These are phyloP conservation scores for Grifola frondosa DNA, from an alignment of 1,284 basidiomycete species.

Conservation along the genomic window DNA sequence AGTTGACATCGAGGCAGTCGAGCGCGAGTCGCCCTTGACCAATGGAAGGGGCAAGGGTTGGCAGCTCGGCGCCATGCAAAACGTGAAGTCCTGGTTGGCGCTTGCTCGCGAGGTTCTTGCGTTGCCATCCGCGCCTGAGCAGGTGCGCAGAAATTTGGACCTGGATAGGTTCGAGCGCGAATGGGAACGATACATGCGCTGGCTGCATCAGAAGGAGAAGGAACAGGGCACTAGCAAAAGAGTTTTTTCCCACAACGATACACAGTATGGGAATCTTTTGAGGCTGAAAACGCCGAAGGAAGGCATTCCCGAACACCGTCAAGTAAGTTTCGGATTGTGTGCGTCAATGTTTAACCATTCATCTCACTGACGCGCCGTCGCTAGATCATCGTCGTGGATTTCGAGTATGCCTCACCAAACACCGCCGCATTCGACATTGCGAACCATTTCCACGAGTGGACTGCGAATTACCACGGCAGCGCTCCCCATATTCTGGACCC, in stretches of 20 bases:
- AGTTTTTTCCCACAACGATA: slow-evolving; percentile 88
- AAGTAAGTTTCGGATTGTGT: slow-evolving; percentile 43
- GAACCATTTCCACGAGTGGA: slow-evolving; percentile 97
- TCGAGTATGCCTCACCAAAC: slow-evolving; percentile 91
- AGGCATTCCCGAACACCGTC: slow-evolving; percentile 60
- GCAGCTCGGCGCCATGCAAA: slow-evolving; percentile 60
- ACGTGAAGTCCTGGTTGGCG: slow-evolving; percentile 62
- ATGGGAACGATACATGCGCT: slow-evolving; percentile 69
- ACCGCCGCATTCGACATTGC: slow-evolving; percentile 91
- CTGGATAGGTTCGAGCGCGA: slow-evolving; percentile 61
- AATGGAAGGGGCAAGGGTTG: slow-evolving; percentile 47
- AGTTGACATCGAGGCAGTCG: slow-evolving; percentile 77
- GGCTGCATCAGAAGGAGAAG: slow-evolving; percentile 64
- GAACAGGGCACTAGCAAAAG: slow-evolving; percentile 54
- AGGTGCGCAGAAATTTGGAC: slow-evolving; percentile 50
- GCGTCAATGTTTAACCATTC: slow-evolving; percentile 9
- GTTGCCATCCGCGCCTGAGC: slow-evolving; percentile 47
- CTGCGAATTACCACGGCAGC: slow-evolving; percentile 80
- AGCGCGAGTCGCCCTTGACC: slow-evolving; percentile 36
- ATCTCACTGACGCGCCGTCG: neutral
- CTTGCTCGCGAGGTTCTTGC: slow-evolving; percentile 64
- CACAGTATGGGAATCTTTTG: slow-evolving; percentile 92
- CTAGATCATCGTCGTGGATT: slow-evolving; percentile 92
- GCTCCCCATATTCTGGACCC: slow-evolving; percentile 74
- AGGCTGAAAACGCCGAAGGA: slow-evolving; percentile 60